Conservation (phyloP, 2,329 filamentous ascomycete genomes). For the Ophiocordyceps sinensis region DNA sequence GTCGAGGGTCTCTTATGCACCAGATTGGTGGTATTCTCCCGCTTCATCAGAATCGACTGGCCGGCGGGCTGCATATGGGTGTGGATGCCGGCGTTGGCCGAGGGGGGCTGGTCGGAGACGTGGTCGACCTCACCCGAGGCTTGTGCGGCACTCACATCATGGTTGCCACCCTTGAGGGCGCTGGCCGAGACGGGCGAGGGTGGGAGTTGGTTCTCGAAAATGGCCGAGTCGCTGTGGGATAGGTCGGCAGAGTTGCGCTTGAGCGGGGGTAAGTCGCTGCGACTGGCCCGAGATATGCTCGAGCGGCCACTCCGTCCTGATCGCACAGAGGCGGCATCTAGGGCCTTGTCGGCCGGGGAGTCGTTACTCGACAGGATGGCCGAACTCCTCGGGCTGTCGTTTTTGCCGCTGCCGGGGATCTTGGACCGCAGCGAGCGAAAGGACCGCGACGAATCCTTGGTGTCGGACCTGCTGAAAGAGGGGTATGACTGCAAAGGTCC, state of each 20-base stretch:
- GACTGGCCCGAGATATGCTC: constrained; percentile 28
- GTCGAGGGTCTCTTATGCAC: constrained; percentile 35
- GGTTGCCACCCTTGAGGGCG: constrained; percentile 56
- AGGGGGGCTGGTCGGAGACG: constrained; percentile 80
- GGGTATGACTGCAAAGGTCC: constrained; percentile 62
- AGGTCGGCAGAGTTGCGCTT: constrained; percentile 27
- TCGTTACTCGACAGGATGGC: constrained; percentile 50
- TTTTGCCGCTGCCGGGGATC: constrained; percentile 60
- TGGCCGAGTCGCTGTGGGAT: constrained; percentile 26
- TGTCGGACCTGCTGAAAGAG: constrained; percentile 84
- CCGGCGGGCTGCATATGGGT: constrained; percentile 54
- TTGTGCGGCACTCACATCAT: constrained; percentile 68
- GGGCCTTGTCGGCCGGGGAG: constrained; percentile 37
- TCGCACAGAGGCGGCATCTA: constrained; percentile 61
- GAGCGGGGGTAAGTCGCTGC: constrained; percentile 27
- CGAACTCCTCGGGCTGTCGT: constrained; percentile 72
- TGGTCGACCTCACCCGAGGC: constrained; percentile 83
- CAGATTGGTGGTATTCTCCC: constrained; percentile 55
- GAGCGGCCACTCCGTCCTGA: constrained; percentile 50
- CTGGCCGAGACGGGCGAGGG: constrained; percentile 79
- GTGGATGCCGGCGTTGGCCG: constrained; percentile 44
- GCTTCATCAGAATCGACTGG: constrained; percentile 79
- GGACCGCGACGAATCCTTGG: constrained; percentile 80
- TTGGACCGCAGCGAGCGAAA: constrained; percentile 78
- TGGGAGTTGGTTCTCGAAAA: constrained; percentile 44